Base-by-base conservation (phyloP, 106 monocot genomes). In the Dendrobium nobile region DNA sequence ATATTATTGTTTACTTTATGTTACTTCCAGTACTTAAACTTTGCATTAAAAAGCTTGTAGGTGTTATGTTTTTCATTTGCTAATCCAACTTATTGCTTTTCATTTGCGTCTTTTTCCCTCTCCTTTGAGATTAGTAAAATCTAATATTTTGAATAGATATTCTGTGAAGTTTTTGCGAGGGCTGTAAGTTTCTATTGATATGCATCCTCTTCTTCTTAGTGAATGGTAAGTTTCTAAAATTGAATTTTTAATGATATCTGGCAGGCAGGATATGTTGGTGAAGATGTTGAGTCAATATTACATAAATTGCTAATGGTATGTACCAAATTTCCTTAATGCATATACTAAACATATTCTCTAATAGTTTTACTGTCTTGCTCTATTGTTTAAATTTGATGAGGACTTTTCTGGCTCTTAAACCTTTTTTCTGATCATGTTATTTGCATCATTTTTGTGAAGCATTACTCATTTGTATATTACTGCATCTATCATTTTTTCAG, bases 221-320 rank as follows among this genome's bases (percentile, higher is more conserved):
- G 31, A 17, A 20, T 27, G 41, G 26, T 4, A 78, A 33, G 41
- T 59, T 59, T 5, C 10, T 78, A 41, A 56, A 76, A n/a, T 43
- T 41, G 74, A 86, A 27, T 43, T 82, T 10, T 31, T 45, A 11
- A 10, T 79, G 47, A 79, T 84, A 47, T 77, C 9, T 44, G 82
- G 79, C 91, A 98, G 98, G 98, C 98, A 80, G 98, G 98, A 26
- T 98, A 98, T 92, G 98, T 98, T 84, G 98, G 98, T 75, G 98
- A 98, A 81, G 98, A 98, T 85, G 98, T 98, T 73, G 98, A 98
- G 59, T 95, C 98, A 67, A 98, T 98, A 88, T 83, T 98, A 80
- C 84, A 98, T 72, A 98, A 98, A 82, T 84, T 98, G 68, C 84
- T 95, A 40, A 75, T 76, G 90, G 96, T 96, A 93, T 64, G 85